Evolutionary conservation across 129 eudicot genomes (phyloP), one percentile per base, ranked within the genome.

Genomic region (Gnaphalium uliginosum): DNA sequence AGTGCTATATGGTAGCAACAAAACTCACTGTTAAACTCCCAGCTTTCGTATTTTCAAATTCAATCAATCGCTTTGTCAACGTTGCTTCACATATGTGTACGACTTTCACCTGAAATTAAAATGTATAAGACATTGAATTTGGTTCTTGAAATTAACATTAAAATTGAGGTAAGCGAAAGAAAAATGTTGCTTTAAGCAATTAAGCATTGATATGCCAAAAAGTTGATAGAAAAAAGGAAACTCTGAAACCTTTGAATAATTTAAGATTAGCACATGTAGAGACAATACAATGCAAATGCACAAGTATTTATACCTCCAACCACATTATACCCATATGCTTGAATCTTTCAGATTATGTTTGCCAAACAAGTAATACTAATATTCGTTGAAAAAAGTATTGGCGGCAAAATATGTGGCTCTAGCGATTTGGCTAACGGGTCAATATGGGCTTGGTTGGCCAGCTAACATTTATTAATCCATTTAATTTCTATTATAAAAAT

Each of bases 21-120:
- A 54, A 69, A 76, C 96, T 62, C 75, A 92, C 90, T 64, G 93
- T 89, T 64, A 87, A 83, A 66, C 91, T 74, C 58, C 87, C 96
- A 2, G 97, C 91, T 29, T 79, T 77, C 1, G 88, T 89, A 72
- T 81, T 85, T 80, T 87, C 97, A 75, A 92, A 92, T 76, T 92
- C 97, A 78, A 92, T 84, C 85, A 92, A 69, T 62, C 89, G 86
- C 83, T 87, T 87, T 24, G 85, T 84, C 80, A 89, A 76, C 67
- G 91, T 84, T 41, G 91, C 89, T 78, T 92, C 96, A 82, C 97
- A 92, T 61, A 89, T 59, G 76, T 86, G 97, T 15, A 92, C 97
- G 59, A 57, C 76, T 68, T 65, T 92, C 14, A 84, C 83, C 96
- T 90, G 30, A 59, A 51, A 33, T 69, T 35, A 41, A 27, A 27